phyloP scores from a whole-genome alignment of 176 grass and related monocot species.

The Rhipidocladum racemiflorum region DNA sequence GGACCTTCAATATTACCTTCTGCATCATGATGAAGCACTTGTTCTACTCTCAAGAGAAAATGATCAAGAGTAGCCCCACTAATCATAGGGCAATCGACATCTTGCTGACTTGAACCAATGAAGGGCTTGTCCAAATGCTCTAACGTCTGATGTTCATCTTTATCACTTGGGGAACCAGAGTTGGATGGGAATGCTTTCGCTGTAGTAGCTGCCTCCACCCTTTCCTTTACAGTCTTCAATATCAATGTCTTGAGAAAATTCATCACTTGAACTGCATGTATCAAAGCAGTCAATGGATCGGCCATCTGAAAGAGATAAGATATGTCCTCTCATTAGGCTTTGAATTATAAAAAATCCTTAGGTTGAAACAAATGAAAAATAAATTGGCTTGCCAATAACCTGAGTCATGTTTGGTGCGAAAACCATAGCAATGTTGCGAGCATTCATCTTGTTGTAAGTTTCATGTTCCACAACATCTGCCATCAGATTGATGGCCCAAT shows the following conservation, averaged over 20 bases:
- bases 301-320: conserved; percentile 68
- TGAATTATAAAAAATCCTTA: background rate
- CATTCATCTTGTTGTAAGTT: conserved; percentile 89
- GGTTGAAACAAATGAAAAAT: background rate
- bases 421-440: conserved; percentile 91
- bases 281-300: conserved; percentile 84
- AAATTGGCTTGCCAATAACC: conserved; percentile 40
- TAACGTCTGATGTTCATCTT: conserved; percentile 48
- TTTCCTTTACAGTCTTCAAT: conserved; percentile 66
- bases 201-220: conserved; percentile 49
- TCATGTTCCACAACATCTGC: conserved; percentile 79
- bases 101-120: conserved; percentile 29
- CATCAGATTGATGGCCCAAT: conserved; percentile 94
- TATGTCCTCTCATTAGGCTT: background rate
- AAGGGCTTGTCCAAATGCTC: conserved; percentile 27
- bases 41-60: conserved; percentile 50
- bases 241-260: conserved; percentile 89
- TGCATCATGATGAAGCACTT: conserved; percentile 35
- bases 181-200: conserved; percentile 22
- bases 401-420: conserved; percentile 98
- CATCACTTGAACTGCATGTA: conserved; percentile 97
- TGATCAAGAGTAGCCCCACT: conserved; percentile 61
- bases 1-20: conserved; percentile 18
- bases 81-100: conserved; percentile 43
- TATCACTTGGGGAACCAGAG: conserved; percentile 68